Base-by-base conservation (phyloP, 768 basidiomycete genomes). In the Pisolithus microcarpus region DNA sequence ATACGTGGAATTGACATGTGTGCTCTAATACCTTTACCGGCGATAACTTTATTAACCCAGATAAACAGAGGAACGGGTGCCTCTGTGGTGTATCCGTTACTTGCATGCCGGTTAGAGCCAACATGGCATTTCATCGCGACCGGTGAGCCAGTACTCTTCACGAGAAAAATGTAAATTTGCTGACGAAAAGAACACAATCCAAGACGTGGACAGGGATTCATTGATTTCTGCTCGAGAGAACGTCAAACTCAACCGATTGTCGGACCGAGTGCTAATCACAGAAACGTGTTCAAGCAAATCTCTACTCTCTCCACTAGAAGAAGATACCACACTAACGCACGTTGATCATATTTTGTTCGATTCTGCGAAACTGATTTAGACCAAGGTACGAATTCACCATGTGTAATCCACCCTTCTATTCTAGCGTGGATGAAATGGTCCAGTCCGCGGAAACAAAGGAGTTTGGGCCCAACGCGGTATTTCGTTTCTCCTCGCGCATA, bases 381-480 rank as follows among this genome's bases (percentile, higher is more conserved):
- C 10, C 10, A 48, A 82, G 79, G 4, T 81, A 83, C 59, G 80
- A 86, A 51, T 91, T 95, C 56, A 81, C 84, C 0, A 91, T 98
- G 82, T 97, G 94, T 69, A 99, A 98, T 65, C 95, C 95, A 0
- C 95, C 95, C 0, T 99, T 99, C 67, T 98, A 96, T 61, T 63
- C 72, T n/a, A 87, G 82, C 51, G 61, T 65, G 1, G 79, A 82
- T 28, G 95, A 98, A 52, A 76, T 92, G 7, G 56, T 60, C 0
- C 61, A 66, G 2, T 82, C 81, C 2, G 78, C 81, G 0, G 75
- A 75, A 18, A 68, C 70, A 6, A 97, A 98, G 59, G 79, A 79
- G 43, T 64, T 72, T 13, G 71, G 69, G 6, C 87, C 95, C 0
- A 82, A 73, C 57, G 87, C 88, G 2, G 92, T 92, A 60, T 42